Conservation (phyloP, 257 asterid genomes). For the Nicotiana knightiana region DNA sequence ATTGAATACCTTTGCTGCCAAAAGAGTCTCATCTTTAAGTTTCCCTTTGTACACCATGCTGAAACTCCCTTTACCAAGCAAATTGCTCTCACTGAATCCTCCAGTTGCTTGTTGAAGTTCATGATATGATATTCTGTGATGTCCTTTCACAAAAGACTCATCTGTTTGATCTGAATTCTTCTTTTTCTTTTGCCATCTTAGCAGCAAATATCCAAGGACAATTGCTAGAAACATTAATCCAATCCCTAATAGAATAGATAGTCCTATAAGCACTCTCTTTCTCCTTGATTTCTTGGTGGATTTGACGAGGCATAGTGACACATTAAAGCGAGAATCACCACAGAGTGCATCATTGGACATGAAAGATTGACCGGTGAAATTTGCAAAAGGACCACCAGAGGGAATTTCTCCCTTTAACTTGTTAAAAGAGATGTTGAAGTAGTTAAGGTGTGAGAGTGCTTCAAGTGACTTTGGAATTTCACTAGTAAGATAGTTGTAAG, state of each 20-base stretch:
- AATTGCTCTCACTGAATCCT: slow-evolving; percentile 7
- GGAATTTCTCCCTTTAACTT: slow-evolving; percentile 13
- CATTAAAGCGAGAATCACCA: neutral
- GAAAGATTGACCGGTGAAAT: slow-evolving; percentile 5
- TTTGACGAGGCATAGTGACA: neutral
- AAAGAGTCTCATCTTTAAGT: neutral
- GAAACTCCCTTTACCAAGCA: slow-evolving; percentile 18
- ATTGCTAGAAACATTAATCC: neutral
- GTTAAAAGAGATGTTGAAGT: slow-evolving; percentile 5
- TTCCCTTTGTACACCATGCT: slow-evolving; percentile 16
- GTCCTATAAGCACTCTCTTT: neutral
- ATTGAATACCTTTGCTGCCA: slow-evolving; percentile 25
- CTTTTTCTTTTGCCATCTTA: neutral
- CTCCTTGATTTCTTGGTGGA: neutral
- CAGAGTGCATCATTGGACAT: slow-evolving; percentile 3
- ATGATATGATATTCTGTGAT: slow-evolving; percentile 13
- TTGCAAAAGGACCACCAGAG: neutral
- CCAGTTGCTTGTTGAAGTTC: slow-evolving; percentile 15
- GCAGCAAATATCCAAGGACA: neutral
- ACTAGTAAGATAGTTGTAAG: slow-evolving; percentile 6
- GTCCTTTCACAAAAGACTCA: neutral
- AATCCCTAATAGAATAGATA: neutral
- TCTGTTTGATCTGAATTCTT: slow-evolving; percentile 1
- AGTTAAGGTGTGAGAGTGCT: neutral
- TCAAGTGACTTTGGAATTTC: slow-evolving; percentile 10